A percentile compares a stretch with the other conserved stretches of the same genome.
Conservation (phyloP, 768 basidiomycete species). For the Gymnopilus dilepis region DNA sequence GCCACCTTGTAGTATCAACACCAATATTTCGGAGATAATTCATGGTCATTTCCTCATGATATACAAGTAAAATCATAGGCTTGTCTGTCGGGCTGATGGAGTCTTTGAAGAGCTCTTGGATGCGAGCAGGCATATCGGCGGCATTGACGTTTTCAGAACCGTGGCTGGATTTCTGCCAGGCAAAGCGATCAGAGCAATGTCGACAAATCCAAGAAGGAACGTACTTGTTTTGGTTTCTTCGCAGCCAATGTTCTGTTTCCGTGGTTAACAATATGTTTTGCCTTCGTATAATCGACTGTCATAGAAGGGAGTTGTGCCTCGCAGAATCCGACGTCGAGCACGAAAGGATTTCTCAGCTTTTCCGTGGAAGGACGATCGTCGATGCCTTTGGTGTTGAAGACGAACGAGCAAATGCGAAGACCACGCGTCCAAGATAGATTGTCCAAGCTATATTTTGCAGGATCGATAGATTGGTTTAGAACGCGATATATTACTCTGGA, state of each 20-base stretch:
- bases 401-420: conserved; percentile 31
- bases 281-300: conserved; percentile 17
- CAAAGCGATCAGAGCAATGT: neutral
- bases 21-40: conserved; percentile 46
- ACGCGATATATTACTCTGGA: conserved; percentile 30
- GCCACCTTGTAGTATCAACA: conserved; percentile 47
- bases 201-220: neutral
- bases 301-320: conserved; percentile 35
- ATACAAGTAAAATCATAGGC: conserved; percentile 54
- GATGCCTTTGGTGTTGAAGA: conserved; percentile 31
- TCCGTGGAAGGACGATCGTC: conserved; percentile 29
- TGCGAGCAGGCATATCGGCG: conserved; percentile 20
- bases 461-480: conserved; percentile 23
- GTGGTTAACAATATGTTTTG: conserved; percentile 29
- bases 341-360: conserved; percentile 26
- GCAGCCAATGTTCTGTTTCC: conserved; percentile 26
- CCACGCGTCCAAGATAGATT: conserved; percentile 27
- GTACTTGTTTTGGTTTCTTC: conserved; percentile 20
- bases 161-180: conserved; percentile 33
- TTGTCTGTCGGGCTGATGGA: conserved; percentile 4
- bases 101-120: conserved; percentile 30
- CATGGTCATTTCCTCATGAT: conserved; percentile 43
- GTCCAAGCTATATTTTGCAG: conserved; percentile 26
- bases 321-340: conserved; percentile 42
- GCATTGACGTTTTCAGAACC: conserved; percentile 31